Conservation (phyloP, 2,329 filamentous ascomycete species). For the Hypoxylon sp. region DNA sequence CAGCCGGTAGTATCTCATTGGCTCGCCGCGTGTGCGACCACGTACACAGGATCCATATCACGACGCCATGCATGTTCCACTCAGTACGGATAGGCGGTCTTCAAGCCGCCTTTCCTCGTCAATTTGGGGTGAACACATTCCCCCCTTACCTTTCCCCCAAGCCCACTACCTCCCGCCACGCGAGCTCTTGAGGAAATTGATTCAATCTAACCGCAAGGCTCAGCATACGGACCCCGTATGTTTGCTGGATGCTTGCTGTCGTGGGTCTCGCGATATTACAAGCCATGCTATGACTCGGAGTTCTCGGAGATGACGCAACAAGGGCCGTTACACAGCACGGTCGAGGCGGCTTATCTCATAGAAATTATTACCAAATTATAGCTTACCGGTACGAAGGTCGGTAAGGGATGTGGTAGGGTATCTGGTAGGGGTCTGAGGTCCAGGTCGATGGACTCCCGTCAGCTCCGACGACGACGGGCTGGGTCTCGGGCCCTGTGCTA, state of each 20-base stretch:
- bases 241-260: no score
- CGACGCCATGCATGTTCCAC: not conserved
- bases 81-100: not conserved
- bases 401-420: no score
- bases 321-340: not conserved
- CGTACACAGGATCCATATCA: not conserved
- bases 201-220: not conserved
- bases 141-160: no score
- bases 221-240: not conserved
- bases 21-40: no score
- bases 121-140: no score
- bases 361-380: no score
- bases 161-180: not conserved
- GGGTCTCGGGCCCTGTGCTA: not conserved
- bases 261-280: not conserved
- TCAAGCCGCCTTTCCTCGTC: not conserved
- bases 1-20: not conserved
- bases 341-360: not conserved
- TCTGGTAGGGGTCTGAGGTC: not conserved
- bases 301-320: not conserved
- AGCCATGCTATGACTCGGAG: no score
- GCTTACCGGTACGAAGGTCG: not conserved
- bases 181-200: not conserved
- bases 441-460: not conserved
- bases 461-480: not conserved